phyloP scores from a whole-genome alignment of 2,329 filamentous ascomycete genomes.

The Trichophyton verrucosum region DNA sequence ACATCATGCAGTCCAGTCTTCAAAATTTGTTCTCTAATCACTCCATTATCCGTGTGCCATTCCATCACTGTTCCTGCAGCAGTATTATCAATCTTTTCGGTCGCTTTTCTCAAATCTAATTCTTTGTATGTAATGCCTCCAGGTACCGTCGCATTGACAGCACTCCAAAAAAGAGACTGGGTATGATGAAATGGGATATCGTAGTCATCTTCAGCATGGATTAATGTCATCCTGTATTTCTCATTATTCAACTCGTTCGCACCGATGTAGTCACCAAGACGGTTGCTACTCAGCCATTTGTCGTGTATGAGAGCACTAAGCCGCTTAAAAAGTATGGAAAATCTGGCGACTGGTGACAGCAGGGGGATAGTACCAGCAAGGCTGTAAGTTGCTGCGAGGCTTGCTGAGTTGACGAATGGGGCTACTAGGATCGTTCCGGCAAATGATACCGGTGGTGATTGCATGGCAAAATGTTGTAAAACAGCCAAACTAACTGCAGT shows the following conservation, averaged over 20 bases:
- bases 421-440: conserved; percentile 45
- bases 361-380: conserved; percentile 45
- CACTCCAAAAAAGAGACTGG: conserved; percentile 42
- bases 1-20: conserved; percentile 47
- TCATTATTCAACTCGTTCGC: conserved; percentile 10
- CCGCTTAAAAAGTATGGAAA: conserved; percentile 36
- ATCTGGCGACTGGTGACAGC: conserved; percentile 39
- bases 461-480: conserved; percentile 32
- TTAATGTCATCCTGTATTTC: conserved; percentile 23
- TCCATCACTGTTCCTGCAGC: conserved; percentile 41
- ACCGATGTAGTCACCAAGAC: conserved; percentile 36
- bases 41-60: conserved; percentile 35
- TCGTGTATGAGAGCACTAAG: conserved; percentile 38
- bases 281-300: conserved; percentile 42
- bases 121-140: conserved; percentile 32
- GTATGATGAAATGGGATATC: conserved; percentile 32
- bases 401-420: conserved; percentile 44
- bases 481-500: conserved; percentile 41
- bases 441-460: conserved; percentile 37
- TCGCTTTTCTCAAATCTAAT: conserved; percentile 35
- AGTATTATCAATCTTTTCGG: conserved; percentile 31
- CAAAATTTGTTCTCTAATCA: conserved; percentile 43
- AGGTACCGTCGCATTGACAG: conserved; percentile 38
- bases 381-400: conserved; percentile 45
- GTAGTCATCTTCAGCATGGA: conserved; percentile 27